A percentile compares a stretch with the other conserved stretches of the same genome.
phyloP scores from a whole-genome alignment of 2,329 filamentous ascomycete species.

The Chlorencoelia australis region DNA sequence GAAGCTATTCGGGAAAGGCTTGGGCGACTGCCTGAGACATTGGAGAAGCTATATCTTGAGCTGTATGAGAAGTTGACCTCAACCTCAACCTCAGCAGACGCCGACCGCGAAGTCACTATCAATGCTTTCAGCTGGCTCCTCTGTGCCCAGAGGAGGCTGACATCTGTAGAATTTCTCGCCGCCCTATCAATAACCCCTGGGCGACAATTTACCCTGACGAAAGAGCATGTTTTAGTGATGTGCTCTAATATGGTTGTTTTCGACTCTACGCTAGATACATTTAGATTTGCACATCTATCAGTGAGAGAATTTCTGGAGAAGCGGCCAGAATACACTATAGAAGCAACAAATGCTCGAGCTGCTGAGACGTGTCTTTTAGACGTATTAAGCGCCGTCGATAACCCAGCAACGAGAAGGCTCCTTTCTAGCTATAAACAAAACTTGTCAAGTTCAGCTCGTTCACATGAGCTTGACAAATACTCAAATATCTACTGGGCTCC shows the following conservation, averaged over 20 bases:
- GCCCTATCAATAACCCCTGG: not conserved
- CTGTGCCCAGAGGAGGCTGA: not conserved
- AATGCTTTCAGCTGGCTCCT: not conserved
- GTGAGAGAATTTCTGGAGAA: not conserved
- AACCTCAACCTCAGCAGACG: not conserved
- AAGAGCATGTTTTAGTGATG: not conserved
- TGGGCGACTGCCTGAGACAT: too few species aligned
- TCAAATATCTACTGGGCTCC: too few species aligned
- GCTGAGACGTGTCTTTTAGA: too few species aligned
- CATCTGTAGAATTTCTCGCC: not conserved
- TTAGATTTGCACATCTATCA: not conserved
- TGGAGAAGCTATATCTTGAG: not conserved
- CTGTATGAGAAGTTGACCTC: not conserved
- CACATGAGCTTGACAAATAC: too few species aligned
- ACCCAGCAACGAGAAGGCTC: too few species aligned
- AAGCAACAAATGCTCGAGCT: too few species aligned
- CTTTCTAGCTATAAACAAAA: too few species aligned
- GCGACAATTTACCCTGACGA: not conserved
- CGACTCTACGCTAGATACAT: not conserved
- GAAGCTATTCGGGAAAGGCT: too few species aligned
- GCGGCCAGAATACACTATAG: not conserved
- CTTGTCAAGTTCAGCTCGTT: too few species aligned
- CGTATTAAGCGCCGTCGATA: too few species aligned
- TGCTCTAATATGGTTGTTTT: not conserved
- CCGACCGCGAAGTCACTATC: not conserved